Conservation (phyloP, 2,329 filamentous ascomycete species). For the Diaporthe ampelina region DNA sequence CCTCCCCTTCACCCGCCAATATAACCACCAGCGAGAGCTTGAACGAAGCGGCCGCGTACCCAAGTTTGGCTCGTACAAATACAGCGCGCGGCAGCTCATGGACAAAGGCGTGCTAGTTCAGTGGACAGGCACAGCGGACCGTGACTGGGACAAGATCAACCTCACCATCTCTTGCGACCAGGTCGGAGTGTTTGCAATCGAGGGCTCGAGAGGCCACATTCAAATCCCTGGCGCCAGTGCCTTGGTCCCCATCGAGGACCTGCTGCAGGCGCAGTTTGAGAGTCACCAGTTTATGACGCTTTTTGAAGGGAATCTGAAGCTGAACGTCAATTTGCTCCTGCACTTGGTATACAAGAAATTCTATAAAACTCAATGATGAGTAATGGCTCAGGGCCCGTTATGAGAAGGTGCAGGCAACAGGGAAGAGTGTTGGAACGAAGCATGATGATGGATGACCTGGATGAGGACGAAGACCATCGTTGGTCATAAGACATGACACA, state of each 20-base stretch:
- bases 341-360: constrained; percentile 99
- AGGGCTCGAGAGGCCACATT: constrained; percentile 91
- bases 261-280: constrained; percentile 97
- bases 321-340: constrained; percentile 97
- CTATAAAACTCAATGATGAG: constrained; percentile 77
- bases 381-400: neutral
- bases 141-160: constrained; percentile 93
- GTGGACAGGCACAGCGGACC: constrained; percentile 87
- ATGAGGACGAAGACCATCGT: constrained; percentile 10
- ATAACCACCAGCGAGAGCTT: constrained; percentile 97
- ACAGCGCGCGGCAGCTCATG: constrained; percentile 87
- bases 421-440: neutral
- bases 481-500: constrained; percentile 35
- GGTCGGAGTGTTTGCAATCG: constrained; percentile 93
- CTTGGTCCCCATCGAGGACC: constrained; percentile 89
- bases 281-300: constrained; percentile 96
- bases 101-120: constrained; percentile 95
- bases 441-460: constrained; percentile 22
- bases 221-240: constrained; percentile 96
- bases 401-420: neutral
- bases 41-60: constrained; percentile 93
- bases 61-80: constrained; percentile 98
- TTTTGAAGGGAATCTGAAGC: constrained; percentile 85
- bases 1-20: constrained; percentile 97
- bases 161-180: constrained; percentile 95